Evolutionary conservation across 768 basidiomycete genomes (phyloP), one percentile per base, ranked within the genome.

Genomic region (Kwoniella pini): DNA sequence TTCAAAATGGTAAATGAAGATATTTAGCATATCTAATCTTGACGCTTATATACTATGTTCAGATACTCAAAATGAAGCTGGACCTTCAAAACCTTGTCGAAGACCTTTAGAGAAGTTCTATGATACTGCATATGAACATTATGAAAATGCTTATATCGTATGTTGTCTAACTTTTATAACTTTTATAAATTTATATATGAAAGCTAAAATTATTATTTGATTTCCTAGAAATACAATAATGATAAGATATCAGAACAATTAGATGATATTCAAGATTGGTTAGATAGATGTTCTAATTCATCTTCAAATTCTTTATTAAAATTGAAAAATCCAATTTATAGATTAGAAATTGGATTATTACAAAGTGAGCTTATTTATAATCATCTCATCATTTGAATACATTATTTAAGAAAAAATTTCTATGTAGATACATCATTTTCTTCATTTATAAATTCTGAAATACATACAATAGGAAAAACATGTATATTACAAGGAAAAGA

Each of bases 231-330:
- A 4, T 71, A 61, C 48, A 68, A 68, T 30, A 30, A 50, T 15
- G 52, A 53, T 15, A 38, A 56, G 21, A 67, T 64, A 38, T 48
- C 50, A 10, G 70, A 71, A 45, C 70, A 71, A 51, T 50, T 74
- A 6, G 70, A 74, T 33, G 70, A 69, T 60, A 65, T 74, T 22
- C 54, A 57, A 19, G 72, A 71, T 46, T 74, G 72, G 72, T 51
- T 74, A 1, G 65, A 69, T 22, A 48, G 63, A 43, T 59, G 64
- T 44, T 57, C 57, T 6, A 40, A 40, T 31, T 36, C 64, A 27
- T 53, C 67, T 7, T 36, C 33, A 36, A 36, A 36, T 7, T 36
- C 33, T 12, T 2, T 65, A 9, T 57, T 71, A 7, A 38, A 49
- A 22, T 49, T 43, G 17, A 33, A 60, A 4, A 43, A 62, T 12